Evolutionary conservation across 768 basidiomycete genomes (phyloP), one percentile per base, ranked within the genome.

Genomic region (Tricholomella constricta): DNA sequence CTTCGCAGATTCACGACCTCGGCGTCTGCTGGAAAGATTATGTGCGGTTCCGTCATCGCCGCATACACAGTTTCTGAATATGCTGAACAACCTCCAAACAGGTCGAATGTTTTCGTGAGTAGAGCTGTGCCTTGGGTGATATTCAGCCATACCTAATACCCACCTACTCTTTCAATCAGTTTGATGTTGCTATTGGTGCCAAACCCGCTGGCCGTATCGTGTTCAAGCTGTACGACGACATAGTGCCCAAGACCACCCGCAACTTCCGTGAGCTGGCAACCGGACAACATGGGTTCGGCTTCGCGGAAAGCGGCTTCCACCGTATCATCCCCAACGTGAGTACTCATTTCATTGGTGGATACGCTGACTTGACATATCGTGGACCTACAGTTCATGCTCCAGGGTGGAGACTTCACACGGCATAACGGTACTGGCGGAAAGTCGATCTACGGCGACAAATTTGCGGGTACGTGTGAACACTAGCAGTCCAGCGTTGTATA

Each of bases 231-330:
- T 92, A 80, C 71, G 90, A 94, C 69, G 81, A 86, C 50, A 76
- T 81, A 15, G 90, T 91, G n/a, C 94, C 94, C 48, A 82, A 80
- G 69, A 94, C 93, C 10, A 69, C 88, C 2, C 72, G 70, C 45
- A 93, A 94, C 76, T 94, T 94, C 75, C 85, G 91, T 48, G 85
- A 88, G 64, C 78, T 94, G 41, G 83, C 86, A 7, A 83, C 84
- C 6, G 83, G 83, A 6, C 74, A 82, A 60, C 78, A 82, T 54
- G 82, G 84, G 17, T 86, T 86, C 59, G 90, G 88, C 7, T 97
- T 94, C 71, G 69, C 79, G 22, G 81, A 78, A 2, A 84, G 84
- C 54, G 54, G 53, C 9, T 89, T 94, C 76, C 91, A 94, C 64
- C 80, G 86, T 48, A 74, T 89, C 60, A 89, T 89, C 53, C 86